phyloP scores from a whole-genome alignment of 2,329 filamentous ascomycete genomes.

The Colletotrichum tanaceti region DNA sequence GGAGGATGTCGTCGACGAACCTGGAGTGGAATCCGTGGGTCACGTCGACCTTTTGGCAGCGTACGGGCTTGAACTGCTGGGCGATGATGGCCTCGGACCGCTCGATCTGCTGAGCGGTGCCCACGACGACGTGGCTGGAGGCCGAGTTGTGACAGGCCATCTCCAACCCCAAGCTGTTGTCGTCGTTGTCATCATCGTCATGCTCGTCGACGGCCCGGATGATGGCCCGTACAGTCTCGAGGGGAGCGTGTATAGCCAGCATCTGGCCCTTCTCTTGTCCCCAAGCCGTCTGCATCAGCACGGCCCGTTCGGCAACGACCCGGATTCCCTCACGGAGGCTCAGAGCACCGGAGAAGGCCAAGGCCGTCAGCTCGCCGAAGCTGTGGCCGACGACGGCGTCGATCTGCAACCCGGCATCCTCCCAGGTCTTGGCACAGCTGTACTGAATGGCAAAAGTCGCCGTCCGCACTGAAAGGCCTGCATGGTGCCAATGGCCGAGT shows the following conservation, averaged over 20 bases:
- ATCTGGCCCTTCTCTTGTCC: background rate
- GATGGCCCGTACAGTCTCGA: background rate
- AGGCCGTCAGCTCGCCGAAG: slow-evolving; percentile 4
- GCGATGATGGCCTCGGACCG: background rate
- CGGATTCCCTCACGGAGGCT: background rate
- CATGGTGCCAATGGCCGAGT: slow-evolving; percentile 48
- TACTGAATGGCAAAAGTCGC: slow-evolving; percentile 8
- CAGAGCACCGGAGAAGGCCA: background rate
- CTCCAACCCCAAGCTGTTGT: too few species aligned
- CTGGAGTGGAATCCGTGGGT: background rate
- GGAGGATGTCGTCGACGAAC: background rate
- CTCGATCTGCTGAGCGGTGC: background rate
- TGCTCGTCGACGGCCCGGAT: background rate
- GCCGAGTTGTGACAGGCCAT: background rate
- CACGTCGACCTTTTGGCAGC: background rate
- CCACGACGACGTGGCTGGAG: background rate
- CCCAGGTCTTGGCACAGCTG: slow-evolving; percentile 1
- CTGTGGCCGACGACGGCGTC: background rate
- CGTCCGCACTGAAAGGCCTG: slow-evolving; percentile 41
- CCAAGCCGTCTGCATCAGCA: background rate
- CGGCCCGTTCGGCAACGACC: background rate
- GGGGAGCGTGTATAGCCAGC: background rate
- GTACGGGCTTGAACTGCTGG: background rate
- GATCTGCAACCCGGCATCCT: background rate
- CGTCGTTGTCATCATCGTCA: too few species aligned